These are phyloP conservation scores for Aspergillus versicolor DNA, from an alignment of 2,329 filamentous ascomycete genomes.

Conservation along the genomic window DNA sequence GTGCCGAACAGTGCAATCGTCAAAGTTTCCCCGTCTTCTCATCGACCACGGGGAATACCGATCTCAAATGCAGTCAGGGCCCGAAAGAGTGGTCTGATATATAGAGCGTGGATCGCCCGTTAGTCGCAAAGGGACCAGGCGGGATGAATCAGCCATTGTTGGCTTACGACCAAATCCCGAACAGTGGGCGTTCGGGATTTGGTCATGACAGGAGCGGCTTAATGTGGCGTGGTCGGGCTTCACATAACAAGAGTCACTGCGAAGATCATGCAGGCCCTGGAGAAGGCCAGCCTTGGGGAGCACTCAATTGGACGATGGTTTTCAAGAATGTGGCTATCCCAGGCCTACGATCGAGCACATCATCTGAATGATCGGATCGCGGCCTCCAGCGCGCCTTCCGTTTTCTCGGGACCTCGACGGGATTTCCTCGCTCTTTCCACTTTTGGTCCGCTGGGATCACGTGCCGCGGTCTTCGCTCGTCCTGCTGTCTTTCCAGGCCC, in stretches of 20 bases:
- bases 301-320: background rate
- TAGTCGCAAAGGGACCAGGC: constrained; percentile 14
- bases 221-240: constrained; percentile 12
- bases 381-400: background rate
- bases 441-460: background rate
- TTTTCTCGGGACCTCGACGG: background rate
- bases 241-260: background rate
- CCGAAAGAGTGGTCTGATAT: constrained; percentile 31
- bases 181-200: constrained; percentile 33
- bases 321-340: background rate
- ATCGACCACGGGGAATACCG: background rate
- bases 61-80: constrained; percentile 7
- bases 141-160: constrained; percentile 31
- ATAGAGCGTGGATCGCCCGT: constrained; percentile 22
- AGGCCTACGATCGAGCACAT: background rate
- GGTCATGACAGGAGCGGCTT: constrained; percentile 9
- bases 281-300: background rate
- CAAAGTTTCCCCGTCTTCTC: background rate
- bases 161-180: constrained; percentile 35
- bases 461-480: background rate
- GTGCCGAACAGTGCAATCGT: background rate
- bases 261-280: background rate
- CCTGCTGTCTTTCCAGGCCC: background rate
- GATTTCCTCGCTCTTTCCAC: background rate
- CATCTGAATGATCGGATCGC: background rate